Evolutionary conservation across 805 yeast species (phyloP).

Genomic region (Metschnikowia gelsemii): DNA sequence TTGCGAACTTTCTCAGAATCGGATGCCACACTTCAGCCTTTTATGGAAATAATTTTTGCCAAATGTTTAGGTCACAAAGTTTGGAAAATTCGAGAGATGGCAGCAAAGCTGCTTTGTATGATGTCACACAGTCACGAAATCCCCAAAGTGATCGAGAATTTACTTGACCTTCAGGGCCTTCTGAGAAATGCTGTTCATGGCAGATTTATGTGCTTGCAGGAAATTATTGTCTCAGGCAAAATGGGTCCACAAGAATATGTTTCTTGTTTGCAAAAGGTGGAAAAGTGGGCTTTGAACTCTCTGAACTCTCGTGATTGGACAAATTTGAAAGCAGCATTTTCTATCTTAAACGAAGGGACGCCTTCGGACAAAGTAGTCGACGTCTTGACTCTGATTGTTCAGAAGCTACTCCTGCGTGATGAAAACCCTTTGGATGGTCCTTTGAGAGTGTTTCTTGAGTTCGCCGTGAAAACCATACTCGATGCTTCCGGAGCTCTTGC

Average conservation of each 20-base stretch:
- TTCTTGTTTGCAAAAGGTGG: constrained; percentile 29
- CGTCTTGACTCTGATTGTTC: neutral
- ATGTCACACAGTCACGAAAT: constrained; percentile 29
- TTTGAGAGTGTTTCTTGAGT: constrained; percentile 34
- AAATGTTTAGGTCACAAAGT: constrained; percentile 47
- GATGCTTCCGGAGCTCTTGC: constrained; percentile 18
- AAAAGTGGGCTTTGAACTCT: constrained; percentile 8
- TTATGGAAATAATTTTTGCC: constrained; percentile 35
- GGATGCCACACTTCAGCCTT: constrained; percentile 47
- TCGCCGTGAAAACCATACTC: constrained; percentile 22
- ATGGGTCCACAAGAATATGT: constrained; percentile 3
- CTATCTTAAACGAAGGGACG: constrained; percentile 2
- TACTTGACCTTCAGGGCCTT: constrained; percentile 4
- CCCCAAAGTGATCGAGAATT: constrained; percentile 24
- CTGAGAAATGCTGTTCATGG: constrained; percentile 15
- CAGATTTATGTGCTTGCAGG: constrained; percentile 11
- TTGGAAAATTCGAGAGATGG: constrained; percentile 89
- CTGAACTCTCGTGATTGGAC: constrained; percentile 37
- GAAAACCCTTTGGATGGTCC: constrained; percentile 13
- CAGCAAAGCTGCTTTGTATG: constrained; percentile 67
- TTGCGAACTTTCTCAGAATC: constrained; percentile 61
- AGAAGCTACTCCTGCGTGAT: neutral
- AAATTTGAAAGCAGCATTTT: constrained; percentile 12
- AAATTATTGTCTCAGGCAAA: constrained; percentile 15
- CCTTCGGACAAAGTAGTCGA: neutral